Base-by-base conservation (phyloP, 2,329 filamentous ascomycete genomes). In the Hypoxylon rubiginosum region DNA sequence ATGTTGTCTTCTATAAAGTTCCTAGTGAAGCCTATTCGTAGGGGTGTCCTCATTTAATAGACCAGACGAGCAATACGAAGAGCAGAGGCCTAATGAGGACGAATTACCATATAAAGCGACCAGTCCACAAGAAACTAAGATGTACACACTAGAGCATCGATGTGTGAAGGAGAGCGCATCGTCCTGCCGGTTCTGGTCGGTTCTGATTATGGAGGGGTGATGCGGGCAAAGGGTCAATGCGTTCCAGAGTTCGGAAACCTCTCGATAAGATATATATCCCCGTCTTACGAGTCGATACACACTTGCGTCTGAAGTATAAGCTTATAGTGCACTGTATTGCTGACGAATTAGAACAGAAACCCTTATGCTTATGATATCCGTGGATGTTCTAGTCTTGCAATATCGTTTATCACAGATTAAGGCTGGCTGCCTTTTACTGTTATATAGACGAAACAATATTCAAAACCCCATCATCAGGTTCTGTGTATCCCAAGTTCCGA, bases 161-260 rank as follows among this genome's bases (percentile, higher is more conserved):
- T n/a, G n/a, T n/a, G n/a, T 21, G 52, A 64, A 48, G 15, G 56
- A 59, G 51, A 46, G 46, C 41, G 48, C 30, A 48, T 50, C 41
- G 49, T 28, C 60, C 17, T 54, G 49, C 49, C 49, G 24, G 32
- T 54, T 59, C 36, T 30, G 50, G 54, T 55, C 48, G 21, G 36
- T 39, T 46, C 45, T 36, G 26, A 39, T 24, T n/a, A n/a, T 21
- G 19, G 21, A 7, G 43, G n/a, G 36, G 39, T 13, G 62, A 54
- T 58, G 62, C 30, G 39, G 36, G 50, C 17, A 11, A 34, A 36
- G 15, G 58, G 58, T 58, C 58, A 66, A 55, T 55, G 58, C 57
- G 62, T 36, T 21, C 28, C 26, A 60, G 39, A 54, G 51, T 50
- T 49, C 19, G 46, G 46, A 17, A 36, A 28, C 21, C 26, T 13